Base-by-base conservation (phyloP, 148 eudicot genomes). In the Chenopodium suecicum region DNA sequence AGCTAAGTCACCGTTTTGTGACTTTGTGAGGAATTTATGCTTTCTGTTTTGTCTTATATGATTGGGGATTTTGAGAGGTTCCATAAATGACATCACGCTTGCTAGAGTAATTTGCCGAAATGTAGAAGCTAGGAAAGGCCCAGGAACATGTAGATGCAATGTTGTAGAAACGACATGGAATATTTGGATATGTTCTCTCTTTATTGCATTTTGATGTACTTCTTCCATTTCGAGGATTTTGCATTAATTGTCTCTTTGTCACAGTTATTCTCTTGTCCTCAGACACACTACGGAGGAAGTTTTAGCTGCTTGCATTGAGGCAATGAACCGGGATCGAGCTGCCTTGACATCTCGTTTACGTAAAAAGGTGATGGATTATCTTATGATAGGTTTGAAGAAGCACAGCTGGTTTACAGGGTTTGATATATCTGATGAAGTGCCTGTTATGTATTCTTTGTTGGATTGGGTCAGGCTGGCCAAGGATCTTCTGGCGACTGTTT, bases 201-300 rank as follows among this genome's bases (percentile, higher is more conserved):
- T 79, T 9, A 56, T 31, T 58, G 2, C 25, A 48, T 1, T n/a
- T 78, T 31, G 37, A 31, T 29, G 1, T 1, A 68, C 11, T 72
- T 48, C 17, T 77, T 29, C 11, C 20, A 34, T 78, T 52, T 78
- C 23, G 12, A 9, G 37, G 7, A 11, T n/a, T 23, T 32, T 69
- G 11, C 56, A 31, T 48, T 47, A 10, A 72, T 78, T 44, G 44
- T 37, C 44, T 0, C 44, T 37, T 37, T 81, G 84, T 81, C 27
- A 73, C 86, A 94, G 98, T 76, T 94, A 94, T 83, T 92, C 98
- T 81, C 88, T 93, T 79, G 95, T 94, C 75, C 83, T 94, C 85
- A 94, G 98, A 84, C 98, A 94, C 86, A 94, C 98, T 52, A 91
- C 91, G 31, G 97, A 94, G 89, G 97, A 94, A 88, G 94, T 94